Percentiles rank a stretch among this genome's conserved stretches.
Evolutionary conservation across 257 asterid genomes (phyloP).

Genomic region (Echites panduratus): DNA sequence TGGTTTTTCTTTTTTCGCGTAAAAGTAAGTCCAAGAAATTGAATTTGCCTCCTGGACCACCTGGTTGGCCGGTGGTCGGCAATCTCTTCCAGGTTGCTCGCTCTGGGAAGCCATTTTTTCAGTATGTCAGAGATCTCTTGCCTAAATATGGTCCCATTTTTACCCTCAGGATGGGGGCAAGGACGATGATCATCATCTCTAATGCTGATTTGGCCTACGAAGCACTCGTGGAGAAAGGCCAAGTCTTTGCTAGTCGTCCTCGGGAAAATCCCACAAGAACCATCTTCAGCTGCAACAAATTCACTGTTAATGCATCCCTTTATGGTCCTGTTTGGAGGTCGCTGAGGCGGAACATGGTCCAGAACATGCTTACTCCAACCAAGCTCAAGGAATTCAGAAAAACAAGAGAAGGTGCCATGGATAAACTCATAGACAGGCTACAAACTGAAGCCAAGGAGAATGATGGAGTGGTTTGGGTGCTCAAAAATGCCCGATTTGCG

Average conservation of each 20-base stretch:
- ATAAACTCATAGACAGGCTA: conserved; percentile 44
- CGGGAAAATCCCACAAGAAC: conserved; percentile 73
- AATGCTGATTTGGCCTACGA: conserved; percentile 52
- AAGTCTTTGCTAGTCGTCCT: conserved; percentile 70
- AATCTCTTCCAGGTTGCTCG: conserved; percentile 84
- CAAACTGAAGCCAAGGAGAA: conserved; percentile 50
- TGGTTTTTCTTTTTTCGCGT: conserved; percentile 42
- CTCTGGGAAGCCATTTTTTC: conserved; percentile 73
- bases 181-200: conserved; percentile 69
- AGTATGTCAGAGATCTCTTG: conserved; percentile 53
- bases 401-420: conserved; percentile 65
- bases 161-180: conserved; percentile 74
- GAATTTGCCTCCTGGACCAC: conserved; percentile 86
- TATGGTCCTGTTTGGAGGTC: conserved; percentile 92
- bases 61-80: conserved; percentile 83
- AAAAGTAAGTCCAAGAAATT: conserved; percentile 42
- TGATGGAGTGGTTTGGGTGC: conserved; percentile 61
- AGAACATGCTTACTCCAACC: conserved; percentile 63
- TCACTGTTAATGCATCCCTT: conserved; percentile 73
- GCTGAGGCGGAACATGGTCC: conserved; percentile 83
- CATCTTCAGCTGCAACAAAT: conserved; percentile 80
- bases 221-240: conserved; percentile 65
- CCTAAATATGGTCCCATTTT: conserved; percentile 66
- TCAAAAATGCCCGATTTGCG: conserved; percentile 64
- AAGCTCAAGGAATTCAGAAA: conserved; percentile 45